Base-by-base conservation (phyloP, 2,329 filamentous ascomycete species). In the Ophiostoma ulmi region DNA sequence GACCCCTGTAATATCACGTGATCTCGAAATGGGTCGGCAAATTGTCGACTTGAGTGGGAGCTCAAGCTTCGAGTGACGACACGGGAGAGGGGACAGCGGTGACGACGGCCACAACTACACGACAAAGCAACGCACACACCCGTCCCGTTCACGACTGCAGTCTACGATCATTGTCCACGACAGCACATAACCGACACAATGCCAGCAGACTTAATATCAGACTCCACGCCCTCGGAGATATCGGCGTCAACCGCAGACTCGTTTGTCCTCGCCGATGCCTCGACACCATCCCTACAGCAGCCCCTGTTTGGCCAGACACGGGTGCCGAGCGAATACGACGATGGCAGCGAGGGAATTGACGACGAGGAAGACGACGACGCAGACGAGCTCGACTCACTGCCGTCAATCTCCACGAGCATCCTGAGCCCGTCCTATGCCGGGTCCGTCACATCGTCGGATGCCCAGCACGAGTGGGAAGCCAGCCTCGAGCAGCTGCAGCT, bases 401-500 rank as follows among this genome's bases (percentile, higher is more conserved):
- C 88, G 31, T 90, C 89, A 70, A 82, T 85, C 67, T 85, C 85
- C 22, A 86, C 83, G 74, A 80, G 82, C 72, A 80, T 81, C 67
- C 80, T 81, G 70, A 74, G 74, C 74, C 73, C 73, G 13, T 74
- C 73, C 22, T 71, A 72, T 2, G 67, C 64, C 5, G 70, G 69
- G 14, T 83, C 82, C 41, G 87, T 90, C 68, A 83, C 85, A 72
- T 84, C 90, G 72, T 93, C 91, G 55, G 94, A 98, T 78, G 95
- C 95, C 11, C 94, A 99, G 80, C 87, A 87, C 73, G 94, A 99
- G 81, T 99, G 95, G 95, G 91, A 94, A 76, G 92, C 94, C 77
- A 97, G 92, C 76, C 82, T 99, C 73, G 92, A 97, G 80, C 95
- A 99, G 81, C 82, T 99, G 72, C 93, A 99, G 82, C 84, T 98